Conservation (phyloP, 2,329 filamentous ascomycete species). For the Xylariaceae sp. region DNA sequence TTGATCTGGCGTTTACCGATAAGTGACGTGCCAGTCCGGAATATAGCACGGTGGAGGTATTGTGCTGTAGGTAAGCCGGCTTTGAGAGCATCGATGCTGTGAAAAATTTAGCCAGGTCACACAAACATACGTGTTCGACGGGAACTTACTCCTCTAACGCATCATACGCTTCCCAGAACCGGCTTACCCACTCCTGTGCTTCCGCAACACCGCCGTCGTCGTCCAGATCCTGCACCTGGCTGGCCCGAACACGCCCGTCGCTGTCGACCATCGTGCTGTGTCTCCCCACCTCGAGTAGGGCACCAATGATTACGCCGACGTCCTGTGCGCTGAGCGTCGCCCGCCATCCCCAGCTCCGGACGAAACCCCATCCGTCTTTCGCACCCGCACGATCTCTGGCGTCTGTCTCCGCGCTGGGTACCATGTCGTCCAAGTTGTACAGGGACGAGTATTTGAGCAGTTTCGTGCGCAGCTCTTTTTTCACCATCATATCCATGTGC, state of each 20-base stretch:
- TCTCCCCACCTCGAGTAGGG: constrained; percentile 85
- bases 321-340: constrained; percentile 90
- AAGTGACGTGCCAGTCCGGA: constrained; percentile 82
- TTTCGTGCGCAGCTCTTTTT: constrained; percentile 76
- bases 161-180: constrained; percentile 68
- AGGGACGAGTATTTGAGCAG: constrained; percentile 85
- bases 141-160: constrained; percentile 57
- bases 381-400: constrained; percentile 61
- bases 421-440: constrained; percentile 89
- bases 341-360: constrained; percentile 95
- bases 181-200: constrained; percentile 55
- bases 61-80: constrained; percentile 75
- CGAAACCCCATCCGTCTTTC: constrained; percentile 94
- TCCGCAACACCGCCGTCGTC: constrained; percentile 42
- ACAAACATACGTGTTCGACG: not conserved
- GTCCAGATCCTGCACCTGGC: constrained; percentile 30
- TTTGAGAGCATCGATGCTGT: constrained; percentile 67
- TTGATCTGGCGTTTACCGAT: constrained; percentile 93
- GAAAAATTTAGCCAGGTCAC: not conserved
- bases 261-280: constrained; percentile 31
- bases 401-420: constrained; percentile 69
- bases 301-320: constrained; percentile 85
- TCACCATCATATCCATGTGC: constrained; percentile 97
- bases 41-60: constrained; percentile 83
- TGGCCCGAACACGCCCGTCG: constrained; percentile 24